A percentile compares a stretch with the other conserved stretches of the same genome.
Evolutionary conservation across 2,329 filamentous ascomycete genomes (phyloP).

Genomic region (Diaporthe aspalathi): DNA sequence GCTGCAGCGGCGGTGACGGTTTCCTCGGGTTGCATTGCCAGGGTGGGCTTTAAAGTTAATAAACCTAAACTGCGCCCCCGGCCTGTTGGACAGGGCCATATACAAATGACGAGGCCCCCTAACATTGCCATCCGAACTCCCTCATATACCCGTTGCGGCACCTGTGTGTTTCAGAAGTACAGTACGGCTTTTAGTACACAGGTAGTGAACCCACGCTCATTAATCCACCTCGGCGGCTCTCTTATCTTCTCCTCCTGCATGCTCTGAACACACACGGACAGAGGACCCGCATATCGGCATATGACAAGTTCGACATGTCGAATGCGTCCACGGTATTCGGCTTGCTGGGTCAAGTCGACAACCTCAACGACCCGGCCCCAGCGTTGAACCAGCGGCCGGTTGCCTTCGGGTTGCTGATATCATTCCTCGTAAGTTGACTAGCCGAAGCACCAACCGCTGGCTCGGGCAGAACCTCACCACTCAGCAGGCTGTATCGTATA

Average conservation of each 20-base stretch:
- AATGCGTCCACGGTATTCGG: slow-evolving; percentile 35
- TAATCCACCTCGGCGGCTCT: slow-evolving; percentile 2
- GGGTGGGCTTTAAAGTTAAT: slow-evolving; percentile 20
- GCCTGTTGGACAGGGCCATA: background rate
- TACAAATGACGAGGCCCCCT: slow-evolving; percentile 5
- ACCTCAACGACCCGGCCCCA: slow-evolving; percentile 40
- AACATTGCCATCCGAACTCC: slow-evolving; percentile 17
- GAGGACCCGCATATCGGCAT: background rate
- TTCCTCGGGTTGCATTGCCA: slow-evolving; percentile 25
- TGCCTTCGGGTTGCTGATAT: slow-evolving; percentile 33
- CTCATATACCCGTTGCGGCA: slow-evolving; percentile 8
- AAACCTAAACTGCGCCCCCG: slow-evolving; percentile 1
- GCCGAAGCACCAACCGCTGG: background rate
- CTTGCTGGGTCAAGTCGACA: slow-evolving; percentile 41
- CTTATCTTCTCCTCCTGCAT: background rate
- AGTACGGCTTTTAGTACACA: too few species aligned
- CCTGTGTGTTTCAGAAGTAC: slow-evolving; percentile 19
- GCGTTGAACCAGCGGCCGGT: slow-evolving; percentile 36
- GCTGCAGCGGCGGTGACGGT: background rate
- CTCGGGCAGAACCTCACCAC: background rate
- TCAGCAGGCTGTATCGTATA: background rate
- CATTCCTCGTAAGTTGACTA: slow-evolving; percentile 17
- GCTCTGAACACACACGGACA: background rate
- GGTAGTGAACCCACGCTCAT: background rate
- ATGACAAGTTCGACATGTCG: slow-evolving; percentile 27